Percentiles rank a stretch among this genome's conserved stretches.
Evolutionary conservation across 2,329 filamentous ascomycete genomes (phyloP).

Genomic region (Fusarium sp.): DNA sequence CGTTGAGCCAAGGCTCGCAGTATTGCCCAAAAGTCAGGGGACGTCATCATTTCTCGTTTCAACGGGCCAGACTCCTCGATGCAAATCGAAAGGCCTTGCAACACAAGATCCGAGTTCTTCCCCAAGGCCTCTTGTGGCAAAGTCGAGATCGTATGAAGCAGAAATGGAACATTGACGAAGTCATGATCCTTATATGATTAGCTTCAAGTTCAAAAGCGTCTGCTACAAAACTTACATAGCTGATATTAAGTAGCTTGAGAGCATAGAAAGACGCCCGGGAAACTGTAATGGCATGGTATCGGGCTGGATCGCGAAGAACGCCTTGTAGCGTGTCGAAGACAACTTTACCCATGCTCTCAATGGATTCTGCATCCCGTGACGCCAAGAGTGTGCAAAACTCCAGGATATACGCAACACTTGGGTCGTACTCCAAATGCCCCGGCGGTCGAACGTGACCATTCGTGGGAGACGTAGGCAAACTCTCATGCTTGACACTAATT

Average conservation of each 20-base stretch:
- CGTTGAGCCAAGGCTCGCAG: slow-evolving; percentile 77
- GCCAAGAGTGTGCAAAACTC: slow-evolving; percentile 87
- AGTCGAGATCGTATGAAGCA: slow-evolving; percentile 89
- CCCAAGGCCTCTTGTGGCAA: slow-evolving; percentile 81
- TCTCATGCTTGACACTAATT: slow-evolving; percentile 89
- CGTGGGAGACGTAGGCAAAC: slow-evolving; percentile 67
- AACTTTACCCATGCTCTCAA: slow-evolving; percentile 76
- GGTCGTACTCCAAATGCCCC: slow-evolving; percentile 75
- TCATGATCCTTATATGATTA: slow-evolving; percentile 73
- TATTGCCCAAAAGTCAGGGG: slow-evolving; percentile 96
- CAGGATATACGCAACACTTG: slow-evolving; percentile 86
- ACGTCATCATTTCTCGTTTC: slow-evolving; percentile 92
- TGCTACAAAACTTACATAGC: slow-evolving; percentile 72
- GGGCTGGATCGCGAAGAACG: slow-evolving; percentile 79
- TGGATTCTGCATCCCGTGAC: slow-evolving; percentile 76
- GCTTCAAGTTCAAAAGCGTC: background rate
- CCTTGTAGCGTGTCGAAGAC: slow-evolving; percentile 83
- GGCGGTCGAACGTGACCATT: slow-evolving; percentile 54
- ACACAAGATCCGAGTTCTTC: slow-evolving; percentile 76
- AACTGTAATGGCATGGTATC: slow-evolving; percentile 83
- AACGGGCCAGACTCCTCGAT: slow-evolving; percentile 80
- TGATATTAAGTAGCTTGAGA: slow-evolving; percentile 79
- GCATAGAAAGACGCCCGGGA: slow-evolving; percentile 89
- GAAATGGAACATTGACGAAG: slow-evolving; percentile 88
- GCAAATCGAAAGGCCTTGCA: slow-evolving; percentile 82